Conservation (phyloP, 1,284 basidiomycete species). For the Cryptococcus sp. region DNA sequence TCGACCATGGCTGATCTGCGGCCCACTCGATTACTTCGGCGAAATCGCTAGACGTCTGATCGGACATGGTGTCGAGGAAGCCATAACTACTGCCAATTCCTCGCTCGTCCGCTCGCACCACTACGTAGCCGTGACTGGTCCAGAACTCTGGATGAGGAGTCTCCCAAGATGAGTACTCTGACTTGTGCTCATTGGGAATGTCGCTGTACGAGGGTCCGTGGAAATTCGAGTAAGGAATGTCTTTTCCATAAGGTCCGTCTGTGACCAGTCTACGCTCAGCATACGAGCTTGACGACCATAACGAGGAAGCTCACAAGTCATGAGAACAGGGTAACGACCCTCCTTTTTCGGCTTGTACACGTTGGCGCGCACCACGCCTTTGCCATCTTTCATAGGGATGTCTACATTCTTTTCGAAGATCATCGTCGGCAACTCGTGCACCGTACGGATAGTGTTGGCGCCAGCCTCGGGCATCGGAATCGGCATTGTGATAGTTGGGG, state of each 20-base stretch:
- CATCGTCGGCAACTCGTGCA: constrained; percentile 11
- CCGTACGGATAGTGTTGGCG: constrained; percentile 16
- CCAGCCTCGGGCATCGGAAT: constrained; percentile 9
- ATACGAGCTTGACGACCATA: neutral
- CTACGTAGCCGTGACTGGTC: constrained; percentile 43
- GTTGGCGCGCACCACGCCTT: constrained; percentile 37
- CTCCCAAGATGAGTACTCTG: constrained; percentile 43
- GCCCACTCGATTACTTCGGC: constrained; percentile 47
- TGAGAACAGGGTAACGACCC: constrained; percentile 36
- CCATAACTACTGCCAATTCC: constrained; percentile 42
- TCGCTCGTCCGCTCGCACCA: constrained; percentile 47
- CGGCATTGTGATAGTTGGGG: neutral
- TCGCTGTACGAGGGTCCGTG: constrained; percentile 34
- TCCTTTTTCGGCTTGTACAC: constrained; percentile 36
- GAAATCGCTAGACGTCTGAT: constrained; percentile 40
- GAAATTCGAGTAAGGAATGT: constrained; percentile 39
- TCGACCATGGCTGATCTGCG: constrained; percentile 44
- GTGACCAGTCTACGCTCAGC: no score
- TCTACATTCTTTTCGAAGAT: constrained; percentile 37
- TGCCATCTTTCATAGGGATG: constrained; percentile 39
- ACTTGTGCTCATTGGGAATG: constrained; percentile 43
- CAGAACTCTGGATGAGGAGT: constrained; percentile 46
- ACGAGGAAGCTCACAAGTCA: constrained; percentile 28
- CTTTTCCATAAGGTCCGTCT: constrained; percentile 46
- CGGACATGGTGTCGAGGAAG: constrained; percentile 43